Evolutionary conservation across 768 basidiomycete species (phyloP).

Genomic region (Myochromella boudieri): DNA sequence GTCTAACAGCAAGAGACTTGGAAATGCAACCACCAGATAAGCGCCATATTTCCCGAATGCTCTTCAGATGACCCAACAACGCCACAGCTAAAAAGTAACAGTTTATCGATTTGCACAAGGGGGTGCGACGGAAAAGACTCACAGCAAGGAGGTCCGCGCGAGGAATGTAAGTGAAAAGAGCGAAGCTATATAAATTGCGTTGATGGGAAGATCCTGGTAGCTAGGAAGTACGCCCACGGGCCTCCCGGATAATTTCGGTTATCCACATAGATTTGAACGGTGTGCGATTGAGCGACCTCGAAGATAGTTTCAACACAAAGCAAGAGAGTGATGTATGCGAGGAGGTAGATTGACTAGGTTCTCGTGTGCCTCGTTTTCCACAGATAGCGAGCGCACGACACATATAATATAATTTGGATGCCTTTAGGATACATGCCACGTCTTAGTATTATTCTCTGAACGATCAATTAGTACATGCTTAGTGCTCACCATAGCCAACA

Average conservation of each 20-base stretch:
- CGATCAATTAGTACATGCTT: no score
- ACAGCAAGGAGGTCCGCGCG: constrained; percentile 43
- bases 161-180: constrained; percentile 38
- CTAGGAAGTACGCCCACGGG: constrained; percentile 37
- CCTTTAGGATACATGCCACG: no score
- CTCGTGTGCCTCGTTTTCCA: constrained; percentile 32
- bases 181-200: constrained; percentile 36
- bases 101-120: background rate
- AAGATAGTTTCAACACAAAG: constrained; percentile 38
- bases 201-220: constrained; percentile 34
- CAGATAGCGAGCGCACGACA: constrained; percentile 34
- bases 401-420: constrained; percentile 36
- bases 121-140: constrained; percentile 8
- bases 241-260: constrained; percentile 40
- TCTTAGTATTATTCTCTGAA: no score
- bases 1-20: constrained; percentile 33
- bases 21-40: constrained; percentile 33
- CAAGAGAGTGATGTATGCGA: constrained; percentile 39
- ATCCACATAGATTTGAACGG: constrained; percentile 41
- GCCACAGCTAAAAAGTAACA: constrained; percentile 34
- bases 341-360: constrained; percentile 29
- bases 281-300: constrained; percentile 37
- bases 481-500: no score
- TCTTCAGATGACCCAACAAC: constrained; percentile 48
- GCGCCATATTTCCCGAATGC: constrained; percentile 30